phyloP scores from a whole-genome alignment of 2,329 filamentous ascomycete genomes.

The Didymella sp. region DNA sequence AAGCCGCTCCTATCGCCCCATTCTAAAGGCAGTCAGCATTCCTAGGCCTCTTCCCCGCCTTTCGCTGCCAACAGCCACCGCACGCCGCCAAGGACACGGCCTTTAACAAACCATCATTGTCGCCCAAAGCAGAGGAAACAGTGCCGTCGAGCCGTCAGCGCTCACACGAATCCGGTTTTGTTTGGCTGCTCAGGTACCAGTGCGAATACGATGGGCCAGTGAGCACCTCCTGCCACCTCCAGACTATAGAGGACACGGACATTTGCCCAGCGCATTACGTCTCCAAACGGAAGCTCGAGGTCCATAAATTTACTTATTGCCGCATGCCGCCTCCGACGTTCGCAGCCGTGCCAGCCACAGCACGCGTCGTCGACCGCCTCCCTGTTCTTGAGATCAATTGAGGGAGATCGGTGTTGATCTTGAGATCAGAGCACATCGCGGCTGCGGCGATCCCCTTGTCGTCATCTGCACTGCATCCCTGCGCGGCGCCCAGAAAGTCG shows the following conservation, averaged over 20 bases:
- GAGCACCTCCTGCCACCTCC: constrained; percentile 27
- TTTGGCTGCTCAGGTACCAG: constrained; percentile 24
- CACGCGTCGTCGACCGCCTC: constrained; percentile 7
- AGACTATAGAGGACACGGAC: constrained; percentile 17
- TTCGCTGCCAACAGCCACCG: constrained; percentile 18
- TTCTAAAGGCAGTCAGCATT: constrained; percentile 7
- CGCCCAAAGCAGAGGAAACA: constrained; percentile 18
- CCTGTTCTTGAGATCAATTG: not conserved
- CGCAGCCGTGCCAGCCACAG: constrained; percentile 20
- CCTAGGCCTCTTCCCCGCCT: constrained; percentile 21
- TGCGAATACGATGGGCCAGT: constrained; percentile 28
- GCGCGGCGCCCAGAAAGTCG: constrained; percentile 17
- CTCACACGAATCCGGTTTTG: constrained; percentile 28
- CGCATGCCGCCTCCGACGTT: constrained; percentile 11
- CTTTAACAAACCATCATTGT: constrained; percentile 28
- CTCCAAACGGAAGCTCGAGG: constrained; percentile 25
- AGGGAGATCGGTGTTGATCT: constrained; percentile 4
- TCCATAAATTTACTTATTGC: constrained; percentile 14
- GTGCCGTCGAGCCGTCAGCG: constrained; percentile 28
- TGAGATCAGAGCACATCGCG: constrained; percentile 8
- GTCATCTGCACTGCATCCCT: constrained; percentile 20
- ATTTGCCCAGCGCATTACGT: constrained; percentile 12
- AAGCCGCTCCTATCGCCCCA: constrained; percentile 7
- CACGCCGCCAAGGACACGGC: constrained; percentile 29
- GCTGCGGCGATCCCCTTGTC: constrained; percentile 21